Evolutionary conservation across 345 rosid species (phyloP), one percentile per base, ranked within the genome.

Genomic region (Eucalyptus regnans): DNA sequence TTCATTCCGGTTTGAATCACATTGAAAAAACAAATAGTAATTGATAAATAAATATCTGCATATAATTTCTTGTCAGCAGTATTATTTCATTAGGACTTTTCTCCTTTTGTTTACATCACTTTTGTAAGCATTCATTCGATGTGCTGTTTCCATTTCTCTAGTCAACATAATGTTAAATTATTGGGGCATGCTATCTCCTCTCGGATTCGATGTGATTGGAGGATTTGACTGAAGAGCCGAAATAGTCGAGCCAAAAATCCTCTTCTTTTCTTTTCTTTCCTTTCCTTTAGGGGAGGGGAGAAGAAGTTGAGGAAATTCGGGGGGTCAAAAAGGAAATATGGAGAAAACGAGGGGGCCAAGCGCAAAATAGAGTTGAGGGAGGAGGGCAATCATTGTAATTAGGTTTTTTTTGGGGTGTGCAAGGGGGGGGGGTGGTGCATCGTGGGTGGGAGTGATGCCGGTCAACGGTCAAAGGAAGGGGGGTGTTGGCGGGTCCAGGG

Each of bases 391-490:
- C 68, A 62, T 62, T 62, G 31, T 29, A 62, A 29, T 62, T 62
- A 62, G 68, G 33, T 62, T 62, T 62, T 62, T 12, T 27, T 29
- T 12, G 29, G 27, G 29, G 62, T 62, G 68, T 27, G 16, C 33
- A 27, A 12, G 80, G 33, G 80, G 80, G 33, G 80, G 20, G 41
- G 7, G 15, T 29, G 23, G 50, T n/a, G 37, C 58, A 64, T n/a
- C 9, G 76, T 29, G 51, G n/a, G 85, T 66, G 86, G 4, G 43
- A 1, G 56, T 41, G 89, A 56, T 88, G 89, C 89, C 89, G 86
- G 96, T 95, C 96, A 94, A 95, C 86, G 94, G 96, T 95, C 95
- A 94, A 93, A 93, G 94, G 81, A 43, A 81, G 87, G 81, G 33
- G 93, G 90, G 91, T 93, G 91, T 93, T 93, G 83, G 96, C 86